Conservation (phyloP, 2,329 filamentous ascomycete genomes). For the Penicillium sp. region DNA sequence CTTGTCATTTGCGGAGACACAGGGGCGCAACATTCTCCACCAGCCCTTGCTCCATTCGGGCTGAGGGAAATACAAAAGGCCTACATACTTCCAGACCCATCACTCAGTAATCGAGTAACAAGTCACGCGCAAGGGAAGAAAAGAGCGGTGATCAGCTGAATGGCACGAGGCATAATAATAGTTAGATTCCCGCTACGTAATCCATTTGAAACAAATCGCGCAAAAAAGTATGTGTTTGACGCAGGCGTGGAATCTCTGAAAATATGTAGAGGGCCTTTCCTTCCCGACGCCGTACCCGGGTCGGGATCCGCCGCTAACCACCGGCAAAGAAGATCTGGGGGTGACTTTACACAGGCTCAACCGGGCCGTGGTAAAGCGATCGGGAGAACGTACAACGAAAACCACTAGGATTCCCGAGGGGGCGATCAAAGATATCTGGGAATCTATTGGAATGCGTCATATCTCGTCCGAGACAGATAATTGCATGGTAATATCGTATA, state of each 20-base stretch:
- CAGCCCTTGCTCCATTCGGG: slow-evolving; percentile 12
- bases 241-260: neutral
- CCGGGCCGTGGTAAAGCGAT: slow-evolving; percentile 3
- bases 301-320: slow-evolving; percentile 25
- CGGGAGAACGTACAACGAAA: neutral
- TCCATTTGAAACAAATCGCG: slow-evolving; percentile 18
- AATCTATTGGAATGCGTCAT: slow-evolving; percentile 1
- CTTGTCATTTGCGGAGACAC: slow-evolving; percentile 10
- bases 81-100: slow-evolving; percentile 9
- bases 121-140: slow-evolving; percentile 12
- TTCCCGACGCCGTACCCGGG: slow-evolving; percentile 17
- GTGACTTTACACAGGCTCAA: neutral
- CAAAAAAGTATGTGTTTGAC: slow-evolving; percentile 10
- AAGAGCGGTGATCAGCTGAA: slow-evolving; percentile 12
- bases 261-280: neutral
- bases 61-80: slow-evolving; percentile 3
- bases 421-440: neutral
- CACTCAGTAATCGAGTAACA: slow-evolving; percentile 3
- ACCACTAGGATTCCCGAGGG: neutral
- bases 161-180: slow-evolving; percentile 1
- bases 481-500: slow-evolving; percentile 2
- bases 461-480: slow-evolving; percentile 11
- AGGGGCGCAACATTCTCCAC: slow-evolving; percentile 15
- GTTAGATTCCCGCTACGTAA: slow-evolving; percentile 12
- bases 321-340: slow-evolving; percentile 23